Evolutionary conservation across 1,139 yeast species (phyloP).

Genomic region (Scheffersomyces quercinus): DNA sequence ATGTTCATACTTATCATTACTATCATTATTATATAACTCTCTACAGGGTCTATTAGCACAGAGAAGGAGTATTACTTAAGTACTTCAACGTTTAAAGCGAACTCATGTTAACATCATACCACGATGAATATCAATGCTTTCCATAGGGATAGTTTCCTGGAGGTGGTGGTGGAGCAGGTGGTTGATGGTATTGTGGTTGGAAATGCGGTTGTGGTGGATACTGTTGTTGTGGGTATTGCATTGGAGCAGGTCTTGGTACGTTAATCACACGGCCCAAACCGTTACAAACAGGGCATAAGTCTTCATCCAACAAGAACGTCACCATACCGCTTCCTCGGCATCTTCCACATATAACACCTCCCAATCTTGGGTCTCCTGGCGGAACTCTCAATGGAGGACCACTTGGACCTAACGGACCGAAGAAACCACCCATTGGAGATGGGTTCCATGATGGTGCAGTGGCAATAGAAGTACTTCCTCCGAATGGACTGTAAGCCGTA

Average conservation of each 20-base stretch:
- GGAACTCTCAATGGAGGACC: constrained; percentile 47
- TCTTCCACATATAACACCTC: constrained; percentile 75
- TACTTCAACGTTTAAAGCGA: no score
- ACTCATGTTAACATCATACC: no score
- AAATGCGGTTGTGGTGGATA: background rate
- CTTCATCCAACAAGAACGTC: constrained; percentile 52
- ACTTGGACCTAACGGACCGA: constrained; percentile 13
- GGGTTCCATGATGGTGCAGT: background rate
- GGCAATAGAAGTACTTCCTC: background rate
- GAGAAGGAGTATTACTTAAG: no score
- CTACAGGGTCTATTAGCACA: no score
- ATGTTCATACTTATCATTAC: no score
- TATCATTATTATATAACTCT: no score
- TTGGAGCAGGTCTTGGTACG: background rate
- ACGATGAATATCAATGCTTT: background rate
- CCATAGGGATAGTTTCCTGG: background rate
- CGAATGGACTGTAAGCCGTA: constrained; percentile 9
- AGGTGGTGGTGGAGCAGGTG: background rate
- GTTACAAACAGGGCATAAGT: constrained; percentile 58
- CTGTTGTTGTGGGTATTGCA: background rate
- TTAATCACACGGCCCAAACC: constrained; percentile 62
- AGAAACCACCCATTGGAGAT: constrained; percentile 5
- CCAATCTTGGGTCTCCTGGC: constrained; percentile 86
- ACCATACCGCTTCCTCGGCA: constrained; percentile 74
- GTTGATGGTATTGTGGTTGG: background rate